Base-by-base conservation (phyloP, 768 basidiomycete species). In the Termitomyces heimii region DNA sequence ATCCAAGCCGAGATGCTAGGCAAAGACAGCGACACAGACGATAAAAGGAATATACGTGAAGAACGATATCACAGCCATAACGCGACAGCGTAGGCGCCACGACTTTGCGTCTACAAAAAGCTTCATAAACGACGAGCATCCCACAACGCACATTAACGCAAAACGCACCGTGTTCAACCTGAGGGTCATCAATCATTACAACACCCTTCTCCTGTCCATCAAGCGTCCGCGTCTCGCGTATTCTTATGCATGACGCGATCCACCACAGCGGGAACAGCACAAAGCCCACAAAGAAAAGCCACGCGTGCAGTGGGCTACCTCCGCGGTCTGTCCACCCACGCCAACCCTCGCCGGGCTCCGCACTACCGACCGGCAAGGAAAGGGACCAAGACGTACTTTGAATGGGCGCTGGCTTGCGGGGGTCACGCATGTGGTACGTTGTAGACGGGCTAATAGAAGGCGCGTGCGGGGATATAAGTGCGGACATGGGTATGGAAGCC, bases 41-140 rank as follows among this genome's bases (percentile, higher is more conserved):
- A 92, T 85, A 69, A 92, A 89, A 14, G 89, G 89, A 60, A 90
- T 74, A 69, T 92, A 92, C 22, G 88, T 89, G 68, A 90, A 66
- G 37, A 90, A 62, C 40, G 88, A 88, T 44, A 89, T 68, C 39
- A 68, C 75, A 34, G 82, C 74, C 87, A 89, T 85, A 61, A 88
- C 71, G 44, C 89, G 86, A 74, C 88, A 91, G 51, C 89, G 83
- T 56, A 73, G 75, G 53, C 89, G 82, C 89, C 89, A 92, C 35
- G 81, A 79, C 64, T 75, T 80, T 10, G 88, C 86, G 68, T 92
- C 89, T 91, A 61, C 7, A 58, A 28, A 44, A 16, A 20, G 20
- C 24, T 20, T 18, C 50, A 4, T n/a, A 14, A 39, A 39, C 16
- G 18, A 37, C 20, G 31, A n/a, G 16, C 37, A 3, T 18, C 22